Conservation (phyloP, 768 basidiomycete species). For the Calocybe indica region DNA sequence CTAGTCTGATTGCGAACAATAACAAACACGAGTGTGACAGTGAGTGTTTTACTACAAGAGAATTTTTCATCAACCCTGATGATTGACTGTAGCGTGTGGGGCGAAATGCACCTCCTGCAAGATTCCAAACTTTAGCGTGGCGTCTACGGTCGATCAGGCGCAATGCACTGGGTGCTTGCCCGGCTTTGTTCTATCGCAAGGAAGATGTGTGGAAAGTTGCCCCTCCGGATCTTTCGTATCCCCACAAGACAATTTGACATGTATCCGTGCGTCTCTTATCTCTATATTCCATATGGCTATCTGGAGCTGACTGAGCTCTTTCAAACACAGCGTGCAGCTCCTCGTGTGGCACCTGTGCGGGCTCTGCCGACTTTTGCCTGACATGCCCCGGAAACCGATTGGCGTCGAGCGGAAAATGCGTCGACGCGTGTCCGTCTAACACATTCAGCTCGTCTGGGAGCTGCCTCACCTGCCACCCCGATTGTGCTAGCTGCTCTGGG, state of each 20-base stretch:
- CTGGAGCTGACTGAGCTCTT: constrained; percentile 1
- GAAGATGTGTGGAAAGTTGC: constrained; percentile 64
- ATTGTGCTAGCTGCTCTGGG: constrained; percentile 83
- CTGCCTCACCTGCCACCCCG: constrained; percentile 78
- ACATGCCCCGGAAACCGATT: constrained; percentile 64
- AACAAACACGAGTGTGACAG: constrained; percentile 81
- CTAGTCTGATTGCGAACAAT: constrained; percentile 72
- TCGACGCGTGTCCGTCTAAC: constrained; percentile 67
- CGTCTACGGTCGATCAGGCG: constrained; percentile 56
- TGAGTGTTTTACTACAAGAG: constrained; percentile 29
- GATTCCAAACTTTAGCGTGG: constrained; percentile 62
- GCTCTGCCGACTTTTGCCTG: constrained; percentile 64
- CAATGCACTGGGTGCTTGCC: constrained; percentile 77
- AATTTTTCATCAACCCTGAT: constrained; percentile 3
- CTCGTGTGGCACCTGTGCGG: constrained; percentile 67
- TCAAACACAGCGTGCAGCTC: constrained; percentile 51
- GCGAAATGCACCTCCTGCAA: constrained; percentile 73
- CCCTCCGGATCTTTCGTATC: constrained; percentile 69
- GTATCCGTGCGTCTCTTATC: constrained; percentile 37
- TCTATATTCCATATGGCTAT: background rate
- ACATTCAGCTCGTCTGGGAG: constrained; percentile 59
- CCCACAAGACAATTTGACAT: constrained; percentile 69
- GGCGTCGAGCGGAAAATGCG: constrained; percentile 70
- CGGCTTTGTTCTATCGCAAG: constrained; percentile 68
- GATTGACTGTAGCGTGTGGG: constrained; percentile 57